phyloP scores from a whole-genome alignment of 78 protist genomes.

The Dictyostelium brefeldianum region DNA sequence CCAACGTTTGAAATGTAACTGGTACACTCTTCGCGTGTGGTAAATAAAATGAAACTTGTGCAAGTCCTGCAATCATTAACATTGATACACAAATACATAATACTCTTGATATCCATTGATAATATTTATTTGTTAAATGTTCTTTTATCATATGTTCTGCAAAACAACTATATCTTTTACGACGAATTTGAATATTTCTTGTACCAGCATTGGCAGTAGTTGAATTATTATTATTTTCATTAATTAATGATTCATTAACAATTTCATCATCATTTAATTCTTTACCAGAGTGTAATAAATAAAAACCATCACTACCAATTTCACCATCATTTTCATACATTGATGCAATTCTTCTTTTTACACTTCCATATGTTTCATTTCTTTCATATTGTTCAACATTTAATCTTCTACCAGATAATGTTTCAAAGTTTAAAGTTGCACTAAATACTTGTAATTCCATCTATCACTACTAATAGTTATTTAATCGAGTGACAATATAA shows the following conservation, averaged over 20 bases:
- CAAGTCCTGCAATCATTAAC: slow-evolving; percentile 17
- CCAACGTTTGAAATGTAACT: slow-evolving; percentile 51
- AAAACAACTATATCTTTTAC: slow-evolving; percentile 33
- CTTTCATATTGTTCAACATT: background rate
- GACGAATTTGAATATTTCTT: background rate
- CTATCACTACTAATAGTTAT: no score
- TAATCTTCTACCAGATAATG: slow-evolving; percentile 44
- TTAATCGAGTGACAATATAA: no score
- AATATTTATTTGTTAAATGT: background rate
- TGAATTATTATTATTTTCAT: background rate
- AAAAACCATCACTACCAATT: slow-evolving; percentile 36
- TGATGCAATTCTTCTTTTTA: slow-evolving; percentile 30
- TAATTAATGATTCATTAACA: background rate
- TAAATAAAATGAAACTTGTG: slow-evolving; percentile 37
- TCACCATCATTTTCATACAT: slow-evolving; percentile 38
- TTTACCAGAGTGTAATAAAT: slow-evolving; percentile 25
- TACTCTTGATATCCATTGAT: slow-evolving; percentile 33
- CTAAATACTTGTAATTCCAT: background rate
- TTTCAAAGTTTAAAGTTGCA: slow-evolving; percentile 1
- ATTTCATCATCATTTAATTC: slow-evolving; percentile 18
- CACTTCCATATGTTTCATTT: background rate
- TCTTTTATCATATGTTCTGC: slow-evolving; percentile 18
- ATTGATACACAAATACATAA: background rate
- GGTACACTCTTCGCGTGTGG: slow-evolving; percentile 56
- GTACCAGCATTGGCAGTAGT: no score